phyloP scores from a whole-genome alignment of 2,329 filamentous ascomycete species.

The Neofusicoccum sp. region DNA sequence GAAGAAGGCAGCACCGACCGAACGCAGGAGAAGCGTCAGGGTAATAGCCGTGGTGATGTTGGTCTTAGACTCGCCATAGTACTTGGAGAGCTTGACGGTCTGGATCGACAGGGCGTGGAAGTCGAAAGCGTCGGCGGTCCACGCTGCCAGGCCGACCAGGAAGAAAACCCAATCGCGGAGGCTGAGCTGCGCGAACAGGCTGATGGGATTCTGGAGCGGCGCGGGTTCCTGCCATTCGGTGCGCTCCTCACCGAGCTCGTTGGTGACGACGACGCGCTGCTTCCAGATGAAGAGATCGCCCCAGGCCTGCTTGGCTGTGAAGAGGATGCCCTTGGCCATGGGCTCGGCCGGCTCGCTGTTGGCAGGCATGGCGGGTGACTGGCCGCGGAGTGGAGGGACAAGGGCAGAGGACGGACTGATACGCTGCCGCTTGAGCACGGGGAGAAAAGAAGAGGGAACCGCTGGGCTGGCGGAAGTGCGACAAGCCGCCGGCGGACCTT shows the following conservation, averaged over 20 bases:
- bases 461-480: background rate
- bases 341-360: conserved; percentile 59
- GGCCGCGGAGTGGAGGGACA: background rate
- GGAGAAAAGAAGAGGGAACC: background rate
- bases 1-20: conserved; percentile 72
- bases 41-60: conserved; percentile 74
- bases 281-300: conserved; percentile 70
- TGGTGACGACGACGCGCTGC: conserved; percentile 66
- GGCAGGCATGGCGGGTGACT: background rate
- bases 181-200: conserved; percentile 62
- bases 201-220: conserved; percentile 68
- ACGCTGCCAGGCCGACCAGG: conserved; percentile 69
- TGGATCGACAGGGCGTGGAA: conserved; percentile 80
- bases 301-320: conserved; percentile 64
- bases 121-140: conserved; percentile 81
- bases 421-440: background rate
- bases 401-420: background rate
- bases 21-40: conserved; percentile 70
- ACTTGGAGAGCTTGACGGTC: conserved; percentile 65
- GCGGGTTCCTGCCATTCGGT: conserved; percentile 68
- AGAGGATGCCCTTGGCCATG: conserved; percentile 62
- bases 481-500: background rate
- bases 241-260: conserved; percentile 61
- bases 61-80: conserved; percentile 61
- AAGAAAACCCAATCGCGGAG: conserved; percentile 71